These are phyloP conservation scores for Solanum pinnatisectum DNA, from an alignment of 257 asterid species.

Conservation along the genomic window DNA sequence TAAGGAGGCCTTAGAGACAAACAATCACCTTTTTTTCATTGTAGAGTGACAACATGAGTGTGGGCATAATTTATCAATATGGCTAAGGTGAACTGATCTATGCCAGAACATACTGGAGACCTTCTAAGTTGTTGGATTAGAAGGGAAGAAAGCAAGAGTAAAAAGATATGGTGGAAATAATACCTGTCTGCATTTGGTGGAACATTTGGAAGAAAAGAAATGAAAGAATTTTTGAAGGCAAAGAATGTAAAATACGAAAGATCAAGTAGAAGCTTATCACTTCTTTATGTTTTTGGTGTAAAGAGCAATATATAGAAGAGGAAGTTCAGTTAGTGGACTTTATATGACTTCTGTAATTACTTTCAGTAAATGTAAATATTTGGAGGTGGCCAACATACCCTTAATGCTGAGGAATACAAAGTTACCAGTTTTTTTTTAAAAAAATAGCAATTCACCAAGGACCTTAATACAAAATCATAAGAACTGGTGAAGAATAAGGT, in stretches of 20 bases:
- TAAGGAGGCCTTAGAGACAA: neutral
- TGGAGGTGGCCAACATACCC: neutral
- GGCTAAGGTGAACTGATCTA: neutral
- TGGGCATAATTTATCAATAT: neutral
- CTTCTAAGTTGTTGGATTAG: neutral
- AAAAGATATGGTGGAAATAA: neutral
- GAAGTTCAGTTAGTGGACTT: neutral
- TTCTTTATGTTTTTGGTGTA: neutral
- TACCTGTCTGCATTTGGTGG: neutral
- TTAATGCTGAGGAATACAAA: neutral
- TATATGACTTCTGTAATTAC: neutral
- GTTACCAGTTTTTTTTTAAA: rapidly evolving
- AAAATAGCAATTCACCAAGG: neutral
- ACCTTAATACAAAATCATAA: neutral
- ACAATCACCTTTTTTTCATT: neutral
- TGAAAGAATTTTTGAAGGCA: neutral
- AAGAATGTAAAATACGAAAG: neutral
- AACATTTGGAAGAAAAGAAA: neutral
- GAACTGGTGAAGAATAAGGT: neutral
- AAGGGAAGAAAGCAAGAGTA: neutral
- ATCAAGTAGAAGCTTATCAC: neutral
- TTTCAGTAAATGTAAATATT: neutral
- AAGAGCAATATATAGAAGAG: neutral
- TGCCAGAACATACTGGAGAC: neutral
- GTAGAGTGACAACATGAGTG: neutral